Evolutionary conservation across 345 rosid species (phyloP).

Genomic region (Pseudoturritis turrita): DNA sequence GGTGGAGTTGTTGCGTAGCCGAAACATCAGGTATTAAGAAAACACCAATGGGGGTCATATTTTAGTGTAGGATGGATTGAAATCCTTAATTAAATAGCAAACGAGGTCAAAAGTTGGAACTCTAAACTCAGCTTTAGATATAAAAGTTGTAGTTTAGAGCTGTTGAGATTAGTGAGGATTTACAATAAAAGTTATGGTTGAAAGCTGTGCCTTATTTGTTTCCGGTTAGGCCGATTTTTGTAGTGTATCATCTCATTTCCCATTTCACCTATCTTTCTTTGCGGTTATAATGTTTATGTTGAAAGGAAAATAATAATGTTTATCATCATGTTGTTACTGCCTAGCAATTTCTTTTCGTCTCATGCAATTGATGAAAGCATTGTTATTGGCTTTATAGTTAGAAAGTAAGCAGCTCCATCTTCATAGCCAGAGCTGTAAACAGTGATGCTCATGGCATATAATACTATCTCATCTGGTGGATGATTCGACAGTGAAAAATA

Average conservation of each 20-base stretch:
- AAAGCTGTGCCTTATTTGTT: neutral
- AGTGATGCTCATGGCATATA: too few relatives aligned
- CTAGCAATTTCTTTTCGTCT: neutral
- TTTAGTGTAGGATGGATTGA: neutral
- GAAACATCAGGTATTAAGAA: conserved; percentile 28
- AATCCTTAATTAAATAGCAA: neutral
- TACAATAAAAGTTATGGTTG: neutral
- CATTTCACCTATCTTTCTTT: neutral
- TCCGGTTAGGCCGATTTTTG: neutral
- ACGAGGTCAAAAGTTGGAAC: neutral
- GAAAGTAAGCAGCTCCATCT: too few relatives aligned
- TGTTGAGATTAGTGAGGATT: neutral
- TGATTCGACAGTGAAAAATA: too few relatives aligned
- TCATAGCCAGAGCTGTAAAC: neutral
- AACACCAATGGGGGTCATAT: neutral
- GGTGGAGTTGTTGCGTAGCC: conserved; percentile 69
- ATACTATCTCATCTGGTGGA: too few relatives aligned
- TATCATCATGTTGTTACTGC: neutral
- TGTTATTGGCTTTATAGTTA: neutral
- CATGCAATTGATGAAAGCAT: neutral
- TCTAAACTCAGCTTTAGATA: neutral
- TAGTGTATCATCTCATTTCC: neutral
- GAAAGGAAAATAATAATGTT: neutral
- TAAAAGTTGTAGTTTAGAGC: neutral
- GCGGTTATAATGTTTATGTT: neutral